Percentiles rank a stretch among this genome's conserved stretches.
phyloP scores from a whole-genome alignment of 1,139 yeast species.

The Pichia sp. region DNA sequence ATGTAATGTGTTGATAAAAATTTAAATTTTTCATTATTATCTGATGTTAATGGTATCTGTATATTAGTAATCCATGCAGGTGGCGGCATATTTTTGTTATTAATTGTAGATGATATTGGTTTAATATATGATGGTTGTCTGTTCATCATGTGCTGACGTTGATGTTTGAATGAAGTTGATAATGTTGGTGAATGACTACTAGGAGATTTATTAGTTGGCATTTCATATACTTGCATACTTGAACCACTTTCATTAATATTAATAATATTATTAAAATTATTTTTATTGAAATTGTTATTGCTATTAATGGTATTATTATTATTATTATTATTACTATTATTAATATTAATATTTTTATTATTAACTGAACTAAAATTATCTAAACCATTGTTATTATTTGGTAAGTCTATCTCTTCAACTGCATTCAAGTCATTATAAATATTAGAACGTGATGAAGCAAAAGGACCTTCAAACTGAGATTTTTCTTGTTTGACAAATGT shows the following conservation, averaged over 20 bases:
- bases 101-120: background rate
- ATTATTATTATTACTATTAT: no score
- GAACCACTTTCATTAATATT: background rate
- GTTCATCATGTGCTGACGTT: constrained; percentile 5
- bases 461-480: constrained; percentile 35
- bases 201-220: constrained; percentile 1
- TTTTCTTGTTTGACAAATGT: constrained; percentile 49
- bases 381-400: background rate
- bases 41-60: constrained; percentile 38
- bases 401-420: background rate
- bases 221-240: constrained; percentile 10
- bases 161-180: constrained; percentile 9
- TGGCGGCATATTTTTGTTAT: constrained; percentile 3
- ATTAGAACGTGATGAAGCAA: no score
- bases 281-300: no score
- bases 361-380: no score
- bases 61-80: constrained; percentile 45
- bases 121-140: constrained; percentile 11
- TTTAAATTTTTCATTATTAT: constrained; percentile 39
- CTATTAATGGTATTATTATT: no score
- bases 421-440: no score
- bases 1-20: constrained; percentile 40
- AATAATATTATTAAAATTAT: no score
- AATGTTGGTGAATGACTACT: constrained; percentile 6
- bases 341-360: no score